phyloP scores from a whole-genome alignment of 495 filamentous ascomycete species.

The Evernia prunastri region DNA sequence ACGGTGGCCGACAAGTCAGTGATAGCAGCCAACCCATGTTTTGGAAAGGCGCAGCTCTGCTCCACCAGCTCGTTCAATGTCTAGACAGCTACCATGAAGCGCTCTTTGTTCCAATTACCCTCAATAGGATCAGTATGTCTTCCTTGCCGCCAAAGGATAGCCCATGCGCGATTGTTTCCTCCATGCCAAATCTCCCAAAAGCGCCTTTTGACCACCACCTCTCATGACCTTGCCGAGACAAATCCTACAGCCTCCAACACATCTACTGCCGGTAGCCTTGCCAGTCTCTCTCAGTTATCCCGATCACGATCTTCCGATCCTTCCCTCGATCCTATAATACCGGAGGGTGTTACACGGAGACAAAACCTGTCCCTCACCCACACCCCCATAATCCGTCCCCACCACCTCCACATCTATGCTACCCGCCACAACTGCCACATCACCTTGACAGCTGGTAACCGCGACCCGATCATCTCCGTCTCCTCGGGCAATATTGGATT shows the following conservation, averaged over 20 bases:
- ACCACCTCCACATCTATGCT: conserved; percentile 81
- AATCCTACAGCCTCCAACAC: conserved; percentile 3
- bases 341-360: neutral
- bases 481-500: conserved; percentile 82
- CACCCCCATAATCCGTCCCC: conserved; percentile 44
- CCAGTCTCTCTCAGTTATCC: neutral
- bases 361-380: conserved; percentile 27
- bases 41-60: neutral
- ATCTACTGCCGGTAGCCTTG: conserved; percentile 9
- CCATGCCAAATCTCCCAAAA: neutral
- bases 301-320: neutral
- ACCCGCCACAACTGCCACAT: conserved; percentile 92
- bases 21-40: neutral
- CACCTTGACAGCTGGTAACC: conserved; percentile 75
- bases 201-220: conserved; percentile 14
- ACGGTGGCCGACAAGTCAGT: neutral
- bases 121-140: conserved; percentile 12
- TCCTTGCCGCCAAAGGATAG: conserved; percentile 8
- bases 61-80: neutral
- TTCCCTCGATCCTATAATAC: neutral
- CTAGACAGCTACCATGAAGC: conserved; percentile 8
- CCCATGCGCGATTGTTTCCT: neutral
- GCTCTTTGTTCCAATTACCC: conserved; percentile 8
- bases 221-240: conserved; percentile 4
- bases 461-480: conserved; percentile 65